Evolutionary conservation across 2,329 filamentous ascomycete genomes (phyloP), one percentile per base, ranked within the genome.

Genomic region (Chalara sp.): DNA sequence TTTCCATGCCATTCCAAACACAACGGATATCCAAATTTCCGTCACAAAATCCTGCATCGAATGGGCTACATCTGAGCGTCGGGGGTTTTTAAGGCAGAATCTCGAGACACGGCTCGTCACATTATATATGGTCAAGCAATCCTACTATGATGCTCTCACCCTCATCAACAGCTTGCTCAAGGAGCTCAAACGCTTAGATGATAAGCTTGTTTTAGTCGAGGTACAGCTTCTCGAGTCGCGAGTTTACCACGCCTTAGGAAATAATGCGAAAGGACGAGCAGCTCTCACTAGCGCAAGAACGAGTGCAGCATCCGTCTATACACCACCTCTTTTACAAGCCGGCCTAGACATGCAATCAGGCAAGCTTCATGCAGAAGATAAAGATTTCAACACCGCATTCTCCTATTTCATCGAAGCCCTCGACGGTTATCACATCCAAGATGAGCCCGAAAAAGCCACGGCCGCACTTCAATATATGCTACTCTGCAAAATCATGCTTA

Each of bases 1-100:
- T 69, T 93, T 97, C 77, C 83, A 87, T 63, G 81, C 87, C 65
- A 96, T 97, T 63, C 93, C 95, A 64, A 87, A 96, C 72, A 93
- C 89, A 62, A 87, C 87, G 75, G 93, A 99, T 68, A 88, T 86
- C 67, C 93, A 99, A 75, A 90, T 96, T 69, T 76, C 84, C 68
- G 89, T 96, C 63, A 99, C 93, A 65, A 96, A 96, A 73, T 96
- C 93, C 72, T 97, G 90, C 76, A 99, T 99, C 83, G 92, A 97
- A 74, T 99, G 93, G 93, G 93, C 93, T 46, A 89, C 92, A 49
- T 87, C 89, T 48, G 90, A 97, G 75, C 87, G 91, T 63, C 87
- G 93, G 66, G 89, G 89, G 54, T 99, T 99, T 79, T 82, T 99
- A 62, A 90, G 93, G 61, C 93, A 99, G 76, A 96, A 95, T 71